These are phyloP conservation scores for Didymella pinodella DNA, from an alignment of 2,329 filamentous ascomycete genomes.

Conservation along the genomic window DNA sequence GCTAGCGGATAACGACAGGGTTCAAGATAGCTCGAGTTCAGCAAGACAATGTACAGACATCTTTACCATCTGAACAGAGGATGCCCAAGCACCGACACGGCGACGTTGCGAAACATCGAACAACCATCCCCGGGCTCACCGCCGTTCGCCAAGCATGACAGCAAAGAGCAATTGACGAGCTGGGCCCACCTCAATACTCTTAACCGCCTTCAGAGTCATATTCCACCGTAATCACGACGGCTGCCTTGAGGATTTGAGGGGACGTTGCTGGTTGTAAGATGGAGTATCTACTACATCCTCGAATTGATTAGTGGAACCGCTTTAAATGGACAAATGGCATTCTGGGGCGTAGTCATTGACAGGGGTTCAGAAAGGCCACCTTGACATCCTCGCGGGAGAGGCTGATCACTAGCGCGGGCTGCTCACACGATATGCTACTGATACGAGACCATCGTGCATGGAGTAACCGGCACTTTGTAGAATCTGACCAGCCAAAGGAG, in stretches of 20 bases:
- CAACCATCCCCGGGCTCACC: not conserved
- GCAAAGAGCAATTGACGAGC: not conserved
- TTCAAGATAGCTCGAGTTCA: not conserved
- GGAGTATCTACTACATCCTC: not conserved
- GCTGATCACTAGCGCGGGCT: conserved; percentile 17
- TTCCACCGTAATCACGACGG: not conserved
- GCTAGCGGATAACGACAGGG: not conserved
- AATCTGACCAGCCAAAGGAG: conserved; percentile 7
- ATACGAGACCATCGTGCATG: conserved; percentile 7
- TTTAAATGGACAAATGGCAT: conserved; percentile 5
- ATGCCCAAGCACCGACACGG: not conserved
- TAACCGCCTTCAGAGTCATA: not conserved
- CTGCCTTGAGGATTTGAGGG: conserved; percentile 5
- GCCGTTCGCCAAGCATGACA: conserved; percentile 11
- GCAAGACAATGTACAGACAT: not conserved
- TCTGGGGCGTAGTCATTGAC: conserved; percentile 5
- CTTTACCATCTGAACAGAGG: not conserved
- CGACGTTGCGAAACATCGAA: not conserved
- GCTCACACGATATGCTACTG: conserved; percentile 2
- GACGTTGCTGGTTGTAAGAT: conserved; percentile 1
- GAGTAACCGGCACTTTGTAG: not conserved
- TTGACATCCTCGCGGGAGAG: conserved; percentile 21
- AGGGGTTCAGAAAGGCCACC: conserved; percentile 18
- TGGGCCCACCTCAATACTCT: not conserved
- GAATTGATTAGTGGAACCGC: conserved; percentile 11